Evolutionary conservation across 192 early-diverging fungal species (phyloP), one percentile per base, ranked within the genome.

Genomic region (Entomortierella parvispora): DNA sequence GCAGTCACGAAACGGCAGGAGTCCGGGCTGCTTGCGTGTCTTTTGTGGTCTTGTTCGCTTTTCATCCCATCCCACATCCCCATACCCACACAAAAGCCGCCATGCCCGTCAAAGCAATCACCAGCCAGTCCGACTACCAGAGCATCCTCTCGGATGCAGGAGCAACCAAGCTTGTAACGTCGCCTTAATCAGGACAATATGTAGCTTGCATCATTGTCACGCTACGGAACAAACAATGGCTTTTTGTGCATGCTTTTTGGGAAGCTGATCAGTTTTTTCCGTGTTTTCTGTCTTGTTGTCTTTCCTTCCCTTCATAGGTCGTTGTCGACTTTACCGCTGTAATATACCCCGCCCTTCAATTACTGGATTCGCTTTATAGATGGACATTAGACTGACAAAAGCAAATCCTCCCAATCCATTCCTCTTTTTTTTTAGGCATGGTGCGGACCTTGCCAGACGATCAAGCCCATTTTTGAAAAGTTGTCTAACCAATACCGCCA

Each of bases 241-340:
- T 57, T 33, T 34, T 12, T 20, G 32, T 40, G 17, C 8, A 18
- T 33, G 29, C 23, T 58, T 51, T n/a, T 49, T 60, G 40, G 12
- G 43, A 8, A 18, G 28, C 57, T 58, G 42, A 58, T 15, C 23
- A 53, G 6, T 43, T 26, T 34, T 6, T 10, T 11, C 44, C 9
- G 7, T 29, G 15, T 6, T 2, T 53, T 54, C 28, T 5, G 20
- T 31, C 18, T 18, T 33, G n/a, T 34, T 45, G 60, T 48, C 10
- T 50, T 22, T 33, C 46, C 42, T 47, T 47, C 40, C 34, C 62
- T 28, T 58, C 51, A 40, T 71, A 85, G 70, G 81, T 86, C 22
- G 87, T 88, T 5, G 82, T 88, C 25, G 83, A 88, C 69, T 88
- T 85, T 55, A 84, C 77, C 47, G 85, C 85, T 45, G 71, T 80